Base-by-base conservation (phyloP, 192 early-diverging fungal genomes). In the Backusella australiensis region DNA sequence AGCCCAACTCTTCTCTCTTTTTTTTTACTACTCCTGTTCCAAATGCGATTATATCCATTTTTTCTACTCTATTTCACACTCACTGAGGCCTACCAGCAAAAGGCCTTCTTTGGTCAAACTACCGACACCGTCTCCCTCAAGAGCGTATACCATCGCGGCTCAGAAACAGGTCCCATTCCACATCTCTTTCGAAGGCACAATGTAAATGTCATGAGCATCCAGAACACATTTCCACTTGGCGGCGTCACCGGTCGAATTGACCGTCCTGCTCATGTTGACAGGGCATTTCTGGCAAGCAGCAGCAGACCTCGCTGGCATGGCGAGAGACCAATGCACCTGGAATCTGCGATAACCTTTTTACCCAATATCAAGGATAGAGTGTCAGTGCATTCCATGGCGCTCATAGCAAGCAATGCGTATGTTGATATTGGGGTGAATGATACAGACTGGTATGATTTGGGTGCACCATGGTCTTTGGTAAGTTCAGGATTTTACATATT, bases 391-490 rank as follows among this genome's bases (percentile, higher is more conserved):
- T 85, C 86, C 38, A 73, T 98, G 36, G 94, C 92, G 17, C 84
- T 88, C 42, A 95, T 98, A 91, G 92, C 92, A 7, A 90, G 89
- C 65, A 95, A 97, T 80, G 91, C 97, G 0, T 98, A 98, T 82
- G 85, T 85, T 38, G 88, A 92, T 19, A 85, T 86, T 7, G 85
- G 77, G 29, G 83, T 85, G 9, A 80, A 77, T 52, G 71, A 42
- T 2, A 86, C 87, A 41, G 90, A 87, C 32, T 93, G 91, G 92
- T 91, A 90, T 79, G 87, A 86, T 65, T 78, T 93, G 49, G 92
- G 89, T 67, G 86, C 90, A 42, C 76, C 85, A 11, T 94, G 93
- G 92, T 69, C 77, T 75, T 75, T 83, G 73, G 89, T 89, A 80
- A 80, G 83, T 11, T 67, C 34, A 39, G 5, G 6, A 67, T 34